These are phyloP conservation scores for Cylindrodendrum hubeiense DNA, from an alignment of 2,329 filamentous ascomycete species.

Conservation along the genomic window DNA sequence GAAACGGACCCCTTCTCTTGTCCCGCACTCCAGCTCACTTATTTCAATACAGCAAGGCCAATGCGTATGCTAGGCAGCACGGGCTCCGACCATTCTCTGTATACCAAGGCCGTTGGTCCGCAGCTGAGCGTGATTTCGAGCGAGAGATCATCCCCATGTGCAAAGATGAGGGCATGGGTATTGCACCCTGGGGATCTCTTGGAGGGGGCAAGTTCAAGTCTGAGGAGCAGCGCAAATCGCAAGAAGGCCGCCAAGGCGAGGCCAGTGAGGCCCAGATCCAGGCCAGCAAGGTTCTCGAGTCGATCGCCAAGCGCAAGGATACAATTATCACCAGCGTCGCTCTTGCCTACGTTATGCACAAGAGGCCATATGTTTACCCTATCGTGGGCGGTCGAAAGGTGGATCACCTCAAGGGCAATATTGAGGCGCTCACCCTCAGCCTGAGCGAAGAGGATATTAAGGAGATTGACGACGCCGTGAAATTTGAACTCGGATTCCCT, in stretches of 20 bases:
- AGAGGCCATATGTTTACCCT: conserved; percentile 79
- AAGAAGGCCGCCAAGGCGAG: conserved; percentile 52
- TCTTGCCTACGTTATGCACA: conserved; percentile 80
- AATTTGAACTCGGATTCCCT: conserved; percentile 78
- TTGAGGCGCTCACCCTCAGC: conserved; percentile 73
- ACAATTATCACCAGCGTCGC: conserved; percentile 66
- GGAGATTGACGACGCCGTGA: conserved; percentile 72
- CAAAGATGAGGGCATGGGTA: conserved; percentile 60
- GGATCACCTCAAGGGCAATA: conserved; percentile 77
- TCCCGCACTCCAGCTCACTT: too few relatives aligned
- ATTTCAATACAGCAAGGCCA: conserved; percentile 63
- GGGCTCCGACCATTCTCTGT: conserved; percentile 76
- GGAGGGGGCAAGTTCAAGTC: conserved; percentile 62
- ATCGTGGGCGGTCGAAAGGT: conserved; percentile 78
- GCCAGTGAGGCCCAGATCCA: conserved; percentile 66
- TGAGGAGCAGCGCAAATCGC: conserved; percentile 48
- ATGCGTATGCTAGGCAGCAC: conserved; percentile 77
- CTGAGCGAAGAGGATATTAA: conserved; percentile 73
- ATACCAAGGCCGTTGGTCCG: conserved; percentile 59
- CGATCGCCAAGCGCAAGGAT: conserved; percentile 60
- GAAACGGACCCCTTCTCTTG: background rate
- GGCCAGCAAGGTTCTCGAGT: conserved; percentile 60
- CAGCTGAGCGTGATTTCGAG: conserved; percentile 54
- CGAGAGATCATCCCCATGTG: conserved; percentile 60
- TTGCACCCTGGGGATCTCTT: conserved; percentile 70